phyloP scores from a whole-genome alignment of 345 rosid genomes.

The Euphorbia tirucalli region DNA sequence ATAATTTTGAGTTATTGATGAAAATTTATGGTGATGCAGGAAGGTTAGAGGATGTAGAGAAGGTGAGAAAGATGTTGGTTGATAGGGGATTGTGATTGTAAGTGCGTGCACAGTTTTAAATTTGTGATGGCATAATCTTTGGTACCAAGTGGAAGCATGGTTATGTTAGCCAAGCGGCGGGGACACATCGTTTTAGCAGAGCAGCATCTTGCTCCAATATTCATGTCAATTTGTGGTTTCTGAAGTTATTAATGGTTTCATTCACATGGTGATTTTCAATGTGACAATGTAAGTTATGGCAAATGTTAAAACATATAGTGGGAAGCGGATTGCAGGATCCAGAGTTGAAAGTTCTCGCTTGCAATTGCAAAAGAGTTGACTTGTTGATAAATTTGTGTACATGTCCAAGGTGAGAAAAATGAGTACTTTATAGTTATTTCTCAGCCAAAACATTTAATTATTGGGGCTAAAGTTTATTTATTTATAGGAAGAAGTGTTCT shows the following conservation, averaged over 20 bases:
- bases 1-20: conserved; percentile 66
- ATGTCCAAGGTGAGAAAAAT: neutral
- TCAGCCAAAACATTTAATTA: neutral
- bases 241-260: neutral
- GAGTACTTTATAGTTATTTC: neutral
- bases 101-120: neutral
- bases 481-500: too few relatives aligned
- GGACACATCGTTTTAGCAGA: too few relatives aligned
- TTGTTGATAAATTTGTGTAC: neutral
- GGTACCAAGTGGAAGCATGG: neutral
- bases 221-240: neutral
- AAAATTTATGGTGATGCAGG: conserved; percentile 49
- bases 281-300: neutral
- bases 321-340: neutral
- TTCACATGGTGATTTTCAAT: neutral
- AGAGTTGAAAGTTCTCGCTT: neutral
- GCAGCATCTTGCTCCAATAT: neutral
- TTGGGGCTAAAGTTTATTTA: neutral
- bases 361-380: neutral
- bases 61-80: conserved; percentile 58
- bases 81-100: conserved; percentile 58
- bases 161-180: neutral
- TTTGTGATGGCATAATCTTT: too few relatives aligned
- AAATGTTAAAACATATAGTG: neutral
- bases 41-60: conserved; percentile 34